Evolutionary conservation across 2,329 filamentous ascomycete genomes (phyloP), one percentile per base, ranked within the genome.

Genomic region (Cercospora sesami): DNA sequence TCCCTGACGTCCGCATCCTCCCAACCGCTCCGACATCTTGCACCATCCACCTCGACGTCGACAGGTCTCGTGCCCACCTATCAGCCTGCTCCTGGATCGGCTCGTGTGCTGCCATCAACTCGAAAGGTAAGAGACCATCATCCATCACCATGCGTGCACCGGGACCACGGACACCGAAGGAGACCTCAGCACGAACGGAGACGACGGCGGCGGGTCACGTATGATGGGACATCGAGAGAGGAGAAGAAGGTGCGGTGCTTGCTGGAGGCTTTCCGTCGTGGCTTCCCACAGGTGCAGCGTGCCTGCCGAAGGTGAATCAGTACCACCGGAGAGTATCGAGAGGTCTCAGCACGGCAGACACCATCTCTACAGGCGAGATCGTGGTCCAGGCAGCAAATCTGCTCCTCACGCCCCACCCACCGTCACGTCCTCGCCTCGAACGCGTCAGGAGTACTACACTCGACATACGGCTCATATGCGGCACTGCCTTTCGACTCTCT

Each of bases 1-100:
- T 69, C 64, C 72, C 74, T 75, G 76, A 78, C 76, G 64, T 63
- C 67, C 51, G 64, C 60, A 64, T 68, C 69, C 21, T 58, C 69
- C 64, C 33, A 23, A 36, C 65, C 61, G 21, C 65, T 48, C 58
- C 51, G 45, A 58, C 65, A 65, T 58, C 65, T 61, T 61, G 51
- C 65, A 57, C 60, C 63, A 39, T 33, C 68, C 18, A 33, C 64
- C 42, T 62, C 55, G 53, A 65, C 67, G 18, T 63, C 63, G 58
- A 42, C 61, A 61, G 66, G 62, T 72, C 69, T 69, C 64, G 71
- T 71, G 68, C 67, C 61, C 59, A 42, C 42, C 62, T 36, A 42
- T 61, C 51, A 14, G 21, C 57, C 23, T 31, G 36, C 33, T 64
- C 61, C 58, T 60, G 39, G 64, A 65, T 58, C 57, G 64, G 39